Conservation (phyloP, 1,284 basidiomycete species). For the Moesziomyces antarcticus region DNA sequence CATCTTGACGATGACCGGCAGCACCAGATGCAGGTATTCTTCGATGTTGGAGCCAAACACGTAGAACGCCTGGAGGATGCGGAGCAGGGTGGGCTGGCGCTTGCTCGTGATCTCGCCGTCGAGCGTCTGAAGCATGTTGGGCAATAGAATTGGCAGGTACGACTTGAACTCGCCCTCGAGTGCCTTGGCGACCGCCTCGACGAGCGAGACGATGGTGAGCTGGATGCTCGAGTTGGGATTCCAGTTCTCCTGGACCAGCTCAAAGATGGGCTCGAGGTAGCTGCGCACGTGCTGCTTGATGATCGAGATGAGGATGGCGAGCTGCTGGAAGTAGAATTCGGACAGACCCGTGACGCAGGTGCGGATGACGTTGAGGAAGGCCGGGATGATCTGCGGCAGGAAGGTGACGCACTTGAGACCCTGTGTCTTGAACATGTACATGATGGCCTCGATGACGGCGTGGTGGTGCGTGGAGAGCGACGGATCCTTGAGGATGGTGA, state of each 20-base stretch:
- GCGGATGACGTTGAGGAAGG: conserved; percentile 89
- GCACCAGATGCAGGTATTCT: conserved; percentile 95
- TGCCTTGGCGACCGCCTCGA: conserved; percentile 93
- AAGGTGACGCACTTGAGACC: conserved; percentile 96
- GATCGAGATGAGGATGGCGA: conserved; percentile 94
- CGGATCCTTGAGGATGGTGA: conserved; percentile 82
- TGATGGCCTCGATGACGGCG: conserved; percentile 92
- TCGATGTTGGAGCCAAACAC: conserved; percentile 97
- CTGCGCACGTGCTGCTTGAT: conserved; percentile 98
- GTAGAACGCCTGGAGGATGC: conserved; percentile 90
- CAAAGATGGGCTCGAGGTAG: conserved; percentile 66
- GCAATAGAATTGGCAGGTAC: conserved; percentile 91
- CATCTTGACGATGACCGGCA: conserved; percentile 91
- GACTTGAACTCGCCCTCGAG: conserved; percentile 98
- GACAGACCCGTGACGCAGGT: conserved; percentile 81
- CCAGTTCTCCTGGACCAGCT: conserved; percentile 66
- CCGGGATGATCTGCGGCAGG: conserved; percentile 94
- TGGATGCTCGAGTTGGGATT: conserved; percentile 78
- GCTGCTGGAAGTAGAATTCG: conserved; percentile 94
- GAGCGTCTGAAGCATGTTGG: conserved; percentile 87
- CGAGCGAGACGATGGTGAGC: conserved; percentile 89
- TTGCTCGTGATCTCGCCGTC: conserved; percentile 64
- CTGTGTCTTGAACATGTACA: conserved; percentile 99
- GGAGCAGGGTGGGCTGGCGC: conserved; percentile 79
- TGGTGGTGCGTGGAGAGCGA: conserved; percentile 74